Evolutionary conservation across 352 stramenopile species (phyloP), one percentile per base, ranked within the genome.

Genomic region (Phytophthora parvispora): DNA sequence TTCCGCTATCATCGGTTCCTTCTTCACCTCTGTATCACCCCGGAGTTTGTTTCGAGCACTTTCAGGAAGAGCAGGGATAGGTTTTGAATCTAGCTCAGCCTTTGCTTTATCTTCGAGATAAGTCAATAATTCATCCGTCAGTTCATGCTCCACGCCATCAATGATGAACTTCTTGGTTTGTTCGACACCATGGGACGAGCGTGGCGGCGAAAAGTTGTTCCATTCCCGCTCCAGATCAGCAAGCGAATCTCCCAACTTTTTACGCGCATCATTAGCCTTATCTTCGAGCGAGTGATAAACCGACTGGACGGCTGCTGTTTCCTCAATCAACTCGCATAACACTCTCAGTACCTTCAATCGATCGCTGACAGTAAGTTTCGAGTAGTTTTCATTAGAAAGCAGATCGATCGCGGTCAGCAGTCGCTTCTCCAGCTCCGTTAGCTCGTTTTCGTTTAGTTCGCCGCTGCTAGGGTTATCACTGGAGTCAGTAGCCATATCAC

Each of bases 331-430:
- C 48, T 96, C 89, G 24, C 81, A 90, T 12, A 95, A 63, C 12
- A 90, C 80, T 6, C 81, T 74, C 18, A 94, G 64, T 16, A 96
- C 64, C 18, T 73, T 71, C 8, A 95, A 68, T 8, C 86, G 81
- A 49, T 96, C 84, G 20, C 25, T 47, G 4, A 94, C 43, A 49
- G 62, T 58, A 40, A 92, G 28, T 25, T 87, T 78, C 9, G 78
- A 77, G 48, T 92, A 93, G 56, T 85, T 90, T 62, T 96, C 89
- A 40, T 78, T 77, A 4, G 87, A 93, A 8, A 96, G 56, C 29
- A 90, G 65, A 13, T 89, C 84, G 51, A 93, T 87, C n/a, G 75
- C 80, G 24, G 66, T 60, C 3, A 89, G 25, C 2, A 94, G 54
- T 22, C 75, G 80, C 65, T 91, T 93, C 42, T 93, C 87, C 29